Conservation (phyloP, 306 rosid species). For the Arachis stenosperma region DNA sequence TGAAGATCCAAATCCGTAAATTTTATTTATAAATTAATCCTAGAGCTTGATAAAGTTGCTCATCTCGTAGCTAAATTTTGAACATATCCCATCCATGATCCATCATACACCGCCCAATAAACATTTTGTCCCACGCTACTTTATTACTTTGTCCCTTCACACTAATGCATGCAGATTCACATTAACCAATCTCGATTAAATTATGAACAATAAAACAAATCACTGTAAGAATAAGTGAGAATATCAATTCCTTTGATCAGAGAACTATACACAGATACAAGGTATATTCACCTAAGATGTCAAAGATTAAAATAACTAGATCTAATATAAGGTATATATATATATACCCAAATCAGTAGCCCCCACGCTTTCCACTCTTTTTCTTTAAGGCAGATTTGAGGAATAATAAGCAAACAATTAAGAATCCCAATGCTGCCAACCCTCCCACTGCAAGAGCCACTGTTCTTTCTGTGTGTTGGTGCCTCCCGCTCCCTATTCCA, state of each 20-base stretch:
- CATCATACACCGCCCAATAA: slow-evolving; percentile 32
- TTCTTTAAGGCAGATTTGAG: slow-evolving; percentile 59
- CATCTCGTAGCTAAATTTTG: too few species aligned
- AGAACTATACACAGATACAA: slow-evolving; percentile 45
- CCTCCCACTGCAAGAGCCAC: slow-evolving; percentile 93
- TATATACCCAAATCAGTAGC: slow-evolving; percentile 33
- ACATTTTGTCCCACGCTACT: slow-evolving; percentile 18
- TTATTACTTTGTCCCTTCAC: slow-evolving; percentile 17
- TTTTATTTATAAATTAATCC: too few species aligned
- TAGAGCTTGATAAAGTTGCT: too few species aligned
- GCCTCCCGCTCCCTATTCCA: slow-evolving; percentile 43
- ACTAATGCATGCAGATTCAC: slow-evolving; percentile 37
- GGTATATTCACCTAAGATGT: slow-evolving; percentile 38
- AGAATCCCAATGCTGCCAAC: slow-evolving; percentile 74
- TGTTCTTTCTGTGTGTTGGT: slow-evolving; percentile 61
- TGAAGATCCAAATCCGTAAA: too few species aligned
- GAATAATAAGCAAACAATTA: slow-evolving; percentile 71
- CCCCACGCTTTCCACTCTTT: slow-evolving; percentile 55
- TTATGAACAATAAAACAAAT: slow-evolving; percentile 1
- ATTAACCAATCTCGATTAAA: slow-evolving; percentile 19
- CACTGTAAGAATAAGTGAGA: too few species aligned
- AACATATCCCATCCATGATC: not conserved
- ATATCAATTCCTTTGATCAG: slow-evolving; percentile 25
- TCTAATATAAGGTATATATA: slow-evolving; percentile 30
- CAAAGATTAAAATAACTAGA: slow-evolving; percentile 27